A percentile compares a stretch with the other conserved stretches of the same genome.
These are phyloP conservation scores for Lophiotrema nucula DNA, from an alignment of 495 filamentous ascomycete genomes.

Conservation along the genomic window DNA sequence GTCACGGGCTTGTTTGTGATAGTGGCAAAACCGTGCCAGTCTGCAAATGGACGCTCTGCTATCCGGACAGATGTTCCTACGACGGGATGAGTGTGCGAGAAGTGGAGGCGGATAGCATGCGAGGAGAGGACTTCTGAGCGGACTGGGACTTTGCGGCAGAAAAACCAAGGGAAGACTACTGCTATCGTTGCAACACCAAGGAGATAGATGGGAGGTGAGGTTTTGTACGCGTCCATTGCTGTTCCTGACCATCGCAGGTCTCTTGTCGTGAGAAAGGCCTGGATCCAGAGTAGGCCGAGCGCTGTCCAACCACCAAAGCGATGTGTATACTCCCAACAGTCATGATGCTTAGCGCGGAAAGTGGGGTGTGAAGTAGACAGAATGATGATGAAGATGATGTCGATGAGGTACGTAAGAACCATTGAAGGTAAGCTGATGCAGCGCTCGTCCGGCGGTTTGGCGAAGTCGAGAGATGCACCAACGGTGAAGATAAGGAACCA, in stretches of 20 bases:
- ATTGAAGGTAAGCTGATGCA: slow-evolving; percentile 9
- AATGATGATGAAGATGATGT: slow-evolving; percentile 30
- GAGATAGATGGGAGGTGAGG: slow-evolving; percentile 27
- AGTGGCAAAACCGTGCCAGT: slow-evolving; percentile 35
- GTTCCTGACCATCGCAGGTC: slow-evolving; percentile 4
- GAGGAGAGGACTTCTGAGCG: slow-evolving; percentile 25
- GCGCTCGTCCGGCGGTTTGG: background rate
- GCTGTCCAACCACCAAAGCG: slow-evolving; percentile 57
- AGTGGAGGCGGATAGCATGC: slow-evolving; percentile 34
- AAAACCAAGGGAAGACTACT: slow-evolving; percentile 31
- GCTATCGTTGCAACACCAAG: slow-evolving; percentile 18
- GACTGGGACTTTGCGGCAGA: slow-evolving; percentile 23
- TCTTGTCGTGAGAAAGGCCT: slow-evolving; percentile 15
- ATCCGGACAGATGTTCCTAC: slow-evolving; percentile 20
- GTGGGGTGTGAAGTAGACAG: slow-evolving; percentile 41
- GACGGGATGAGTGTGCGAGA: slow-evolving; percentile 17
- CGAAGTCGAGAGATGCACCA: slow-evolving; percentile 15
- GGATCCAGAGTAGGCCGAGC: slow-evolving; percentile 44
- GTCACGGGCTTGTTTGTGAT: slow-evolving; percentile 21
- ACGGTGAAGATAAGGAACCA: slow-evolving; percentile 58
- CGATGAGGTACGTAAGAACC: slow-evolving; percentile 14
- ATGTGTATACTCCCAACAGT: slow-evolving; percentile 57
- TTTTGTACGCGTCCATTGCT: slow-evolving; percentile 10
- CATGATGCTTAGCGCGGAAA: slow-evolving; percentile 51
- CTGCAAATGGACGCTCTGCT: slow-evolving; percentile 25